These are phyloP conservation scores for Carnegiea gigantea DNA, from an alignment of 179 eudicot genomes.

Conservation along the genomic window DNA sequence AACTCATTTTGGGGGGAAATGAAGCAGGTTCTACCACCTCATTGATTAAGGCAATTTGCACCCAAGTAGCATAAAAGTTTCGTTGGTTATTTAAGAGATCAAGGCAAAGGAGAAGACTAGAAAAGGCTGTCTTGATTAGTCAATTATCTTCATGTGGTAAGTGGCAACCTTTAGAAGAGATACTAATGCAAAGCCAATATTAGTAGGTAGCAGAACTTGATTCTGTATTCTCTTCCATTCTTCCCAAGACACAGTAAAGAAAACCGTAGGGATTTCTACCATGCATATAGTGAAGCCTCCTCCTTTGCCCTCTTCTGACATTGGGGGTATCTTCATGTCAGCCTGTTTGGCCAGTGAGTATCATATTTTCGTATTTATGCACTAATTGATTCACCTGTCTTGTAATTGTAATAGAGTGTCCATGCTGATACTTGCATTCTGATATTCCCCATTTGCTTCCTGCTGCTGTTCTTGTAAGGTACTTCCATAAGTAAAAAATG, in stretches of 20 bases:
- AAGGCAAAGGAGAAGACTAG: neutral
- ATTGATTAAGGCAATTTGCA: neutral
- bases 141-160: neutral
- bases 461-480: neutral
- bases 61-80: neutral
- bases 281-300: neutral
- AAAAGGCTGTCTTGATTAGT: neutral
- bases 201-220: conserved; percentile 4
- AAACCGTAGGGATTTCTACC: neutral
- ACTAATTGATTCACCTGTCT: neutral
- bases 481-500: neutral
- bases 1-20: neutral
- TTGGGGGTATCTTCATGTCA: conserved; percentile 15
- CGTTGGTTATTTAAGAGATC: neutral
- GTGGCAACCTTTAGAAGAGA: neutral
- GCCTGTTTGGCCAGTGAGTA: conserved; percentile 24
- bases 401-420: neutral
- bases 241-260: too few relatives aligned
- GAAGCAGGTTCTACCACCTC: neutral
- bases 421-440: neutral
- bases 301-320: neutral
- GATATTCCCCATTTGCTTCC: neutral
- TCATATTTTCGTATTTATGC: neutral
- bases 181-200: neutral
- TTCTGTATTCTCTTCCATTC: neutral